Evolutionary conservation across 164 flowering plant genomes (phyloP).

Genomic region (Umbilicus rupestris): DNA sequence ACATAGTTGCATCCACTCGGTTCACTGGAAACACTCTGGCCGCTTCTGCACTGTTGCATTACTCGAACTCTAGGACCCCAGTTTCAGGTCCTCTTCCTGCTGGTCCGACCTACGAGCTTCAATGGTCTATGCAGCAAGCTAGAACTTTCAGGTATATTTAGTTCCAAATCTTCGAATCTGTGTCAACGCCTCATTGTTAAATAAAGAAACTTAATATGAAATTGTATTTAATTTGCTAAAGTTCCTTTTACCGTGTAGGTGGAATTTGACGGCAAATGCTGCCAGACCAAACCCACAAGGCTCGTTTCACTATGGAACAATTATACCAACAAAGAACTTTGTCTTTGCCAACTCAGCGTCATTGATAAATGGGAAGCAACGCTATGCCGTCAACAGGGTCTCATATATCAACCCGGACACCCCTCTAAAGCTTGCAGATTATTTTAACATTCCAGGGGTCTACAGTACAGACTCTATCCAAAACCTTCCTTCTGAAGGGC

Average conservation of each 20-base stretch:
- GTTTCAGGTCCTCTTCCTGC: slow-evolving; percentile 42
- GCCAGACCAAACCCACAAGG: slow-evolving; percentile 73
- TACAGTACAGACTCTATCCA: slow-evolving; percentile 31
- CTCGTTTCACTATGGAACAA: slow-evolving; percentile 54
- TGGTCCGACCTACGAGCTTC: slow-evolving; percentile 19
- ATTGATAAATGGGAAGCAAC: slow-evolving; percentile 41
- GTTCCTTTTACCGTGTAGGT: slow-evolving; percentile 25
- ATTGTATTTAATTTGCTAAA: not conserved
- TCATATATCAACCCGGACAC: slow-evolving; percentile 48
- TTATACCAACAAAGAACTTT: slow-evolving; percentile 29
- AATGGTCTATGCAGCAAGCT: slow-evolving; percentile 53
- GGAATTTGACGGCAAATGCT: slow-evolving; percentile 64
- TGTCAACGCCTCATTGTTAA: not conserved
- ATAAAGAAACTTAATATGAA: not conserved
- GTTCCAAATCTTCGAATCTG: not conserved
- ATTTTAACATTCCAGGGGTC: slow-evolving; percentile 47
- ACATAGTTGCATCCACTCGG: slow-evolving; percentile 57
- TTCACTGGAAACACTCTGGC: slow-evolving; percentile 27
- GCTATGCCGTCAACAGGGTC: slow-evolving; percentile 46
- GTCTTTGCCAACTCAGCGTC: slow-evolving; percentile 48
- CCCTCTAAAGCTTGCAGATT: slow-evolving; percentile 63
- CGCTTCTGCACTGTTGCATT: slow-evolving; percentile 38
- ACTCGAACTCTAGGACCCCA: slow-evolving; percentile 35
- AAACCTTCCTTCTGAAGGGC: slow-evolving; percentile 24
- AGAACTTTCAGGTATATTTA: slow-evolving; percentile 40